Evolutionary conservation across 2,329 filamentous ascomycete species (phyloP).

Genomic region (Microdochium nivale): DNA sequence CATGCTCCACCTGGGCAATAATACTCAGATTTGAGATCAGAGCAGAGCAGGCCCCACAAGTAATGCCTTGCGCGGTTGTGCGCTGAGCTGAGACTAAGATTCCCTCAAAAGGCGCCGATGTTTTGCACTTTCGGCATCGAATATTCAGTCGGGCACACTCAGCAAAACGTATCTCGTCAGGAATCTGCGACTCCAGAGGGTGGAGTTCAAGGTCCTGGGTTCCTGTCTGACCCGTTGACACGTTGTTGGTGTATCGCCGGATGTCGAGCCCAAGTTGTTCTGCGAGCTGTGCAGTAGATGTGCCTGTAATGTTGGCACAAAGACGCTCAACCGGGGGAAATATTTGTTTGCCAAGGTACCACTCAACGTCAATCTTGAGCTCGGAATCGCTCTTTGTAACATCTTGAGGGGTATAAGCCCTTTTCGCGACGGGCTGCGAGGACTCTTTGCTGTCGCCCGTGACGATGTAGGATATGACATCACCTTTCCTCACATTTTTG

Average conservation of each 20-base stretch:
- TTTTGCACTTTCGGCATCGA: conserved; percentile 74
- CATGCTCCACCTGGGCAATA: conserved; percentile 78
- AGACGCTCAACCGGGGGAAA: conserved; percentile 96
- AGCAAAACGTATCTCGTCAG: conserved; percentile 82
- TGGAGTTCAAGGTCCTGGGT: conserved; percentile 64
- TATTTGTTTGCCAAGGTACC: conserved; percentile 97
- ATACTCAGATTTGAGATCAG: conserved; percentile 63
- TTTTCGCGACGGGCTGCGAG: conserved; percentile 71
- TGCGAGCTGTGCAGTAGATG: conserved; percentile 80
- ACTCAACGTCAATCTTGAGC: conserved; percentile 86
- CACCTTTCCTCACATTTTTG: conserved; percentile 82
- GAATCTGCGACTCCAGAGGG: conserved; percentile 88
- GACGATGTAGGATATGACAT: conserved; percentile 94
- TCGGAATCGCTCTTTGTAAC: conserved; percentile 68
- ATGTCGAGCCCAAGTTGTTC: conserved; percentile 91
- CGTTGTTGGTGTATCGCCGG: conserved; percentile 70
- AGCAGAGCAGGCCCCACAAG: conserved; percentile 62
- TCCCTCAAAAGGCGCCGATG: conserved; percentile 66
- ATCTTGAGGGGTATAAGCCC: conserved; percentile 81
- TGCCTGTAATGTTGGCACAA: conserved; percentile 90
- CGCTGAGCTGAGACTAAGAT: conserved; percentile 48
- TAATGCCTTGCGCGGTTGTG: conserved; percentile 59
- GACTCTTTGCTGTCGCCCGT: conserved; percentile 58
- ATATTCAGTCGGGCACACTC: conserved; percentile 69
- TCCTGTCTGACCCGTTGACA: conserved; percentile 30